Base-by-base conservation (phyloP, 768 basidiomycete species). In the Termitomyces sp. region DNA sequence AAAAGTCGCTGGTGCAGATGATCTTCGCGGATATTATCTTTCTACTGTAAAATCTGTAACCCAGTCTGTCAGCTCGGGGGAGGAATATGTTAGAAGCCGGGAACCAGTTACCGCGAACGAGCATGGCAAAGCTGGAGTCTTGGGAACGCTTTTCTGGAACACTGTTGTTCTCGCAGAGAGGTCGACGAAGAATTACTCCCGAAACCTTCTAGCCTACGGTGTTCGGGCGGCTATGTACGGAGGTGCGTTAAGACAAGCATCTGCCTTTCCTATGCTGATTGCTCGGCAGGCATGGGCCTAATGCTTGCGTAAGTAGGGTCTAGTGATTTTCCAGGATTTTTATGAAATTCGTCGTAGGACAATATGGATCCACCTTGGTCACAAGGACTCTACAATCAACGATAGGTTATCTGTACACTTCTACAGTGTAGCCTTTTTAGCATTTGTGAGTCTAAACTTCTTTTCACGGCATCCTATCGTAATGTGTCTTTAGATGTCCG, bases 181-280 rank as follows among this genome's bases (percentile, higher is more conserved):
- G 20, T 78, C 72, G 46, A 62, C 72, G 14, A 59, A 76, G 52
- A 84, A 85, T 62, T 85, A 84, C 62, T 65, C 65, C 16, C 67
- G 84, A 18, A 84, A 85, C 62, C 59, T 84, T 2, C 68, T 86
- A 30, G 84, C 83, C 1, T 85, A 83, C 63, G 82, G 83, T 10
- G 76, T 85, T 3, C 69, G 83, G 38, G 65, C 74, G 11, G 82
- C 74, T 38, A 84, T 85, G 83, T 85, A 84, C 56, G 74, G 70
- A 50, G 71, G 76, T 76, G 46, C 40, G 72, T 65, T 8, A 24
- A 48, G n/a, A 18, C 33, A 24, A 41, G 20, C 14, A 16, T 52
- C 5, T 47, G 47, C 10, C 16, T 63, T 24, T 28, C n/a, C 16
- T 28, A 24, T 40, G 20, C 41, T 56, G n/a, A 58, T 10, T 56